Conservation (phyloP, 2,329 filamentous ascomycete genomes). For the Fusarium verticillioides region DNA sequence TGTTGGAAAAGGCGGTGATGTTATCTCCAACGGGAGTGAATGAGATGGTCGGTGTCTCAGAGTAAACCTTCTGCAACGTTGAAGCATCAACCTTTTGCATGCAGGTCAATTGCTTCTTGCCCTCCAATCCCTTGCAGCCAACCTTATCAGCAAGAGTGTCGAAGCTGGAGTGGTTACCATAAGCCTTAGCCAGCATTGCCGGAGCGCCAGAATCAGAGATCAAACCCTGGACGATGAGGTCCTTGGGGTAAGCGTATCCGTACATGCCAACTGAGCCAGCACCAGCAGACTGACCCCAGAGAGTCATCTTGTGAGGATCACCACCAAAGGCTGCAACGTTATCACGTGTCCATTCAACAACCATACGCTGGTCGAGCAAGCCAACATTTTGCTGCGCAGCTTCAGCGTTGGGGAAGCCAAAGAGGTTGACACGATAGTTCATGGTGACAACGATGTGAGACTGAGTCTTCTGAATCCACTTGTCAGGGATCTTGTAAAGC, state of each 20-base stretch:
- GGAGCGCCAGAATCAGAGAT: slow-evolving; percentile 10
- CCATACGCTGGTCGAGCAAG: slow-evolving; percentile 15
- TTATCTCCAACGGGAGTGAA: slow-evolving; percentile 11
- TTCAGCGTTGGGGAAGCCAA: slow-evolving; percentile 12
- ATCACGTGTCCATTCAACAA: slow-evolving; percentile 14
- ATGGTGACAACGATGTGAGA: slow-evolving; percentile 15
- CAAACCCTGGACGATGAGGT: slow-evolving; percentile 5
- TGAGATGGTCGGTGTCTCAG: background rate
- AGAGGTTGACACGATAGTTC: slow-evolving; percentile 20
- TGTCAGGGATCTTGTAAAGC: slow-evolving; percentile 10
- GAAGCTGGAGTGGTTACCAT: slow-evolving; percentile 10
- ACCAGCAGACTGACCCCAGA: slow-evolving; percentile 18
- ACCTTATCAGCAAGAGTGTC: slow-evolving; percentile 2
- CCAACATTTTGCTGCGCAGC: slow-evolving; percentile 11
- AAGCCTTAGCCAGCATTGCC: background rate
- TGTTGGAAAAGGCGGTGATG: slow-evolving; percentile 2
- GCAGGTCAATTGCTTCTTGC: background rate
- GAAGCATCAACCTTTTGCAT: slow-evolving; percentile 14
- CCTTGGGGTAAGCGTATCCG: slow-evolving; percentile 8
- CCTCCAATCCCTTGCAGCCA: background rate
- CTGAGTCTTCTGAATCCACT: slow-evolving; percentile 15
- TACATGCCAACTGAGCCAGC: slow-evolving; percentile 22
- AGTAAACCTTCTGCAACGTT: slow-evolving; percentile 2
- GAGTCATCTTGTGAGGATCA: background rate
- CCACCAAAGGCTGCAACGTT: slow-evolving; percentile 2